Conservation (phyloP, 768 basidiomycete species). For the Mycena galopus region DNA sequence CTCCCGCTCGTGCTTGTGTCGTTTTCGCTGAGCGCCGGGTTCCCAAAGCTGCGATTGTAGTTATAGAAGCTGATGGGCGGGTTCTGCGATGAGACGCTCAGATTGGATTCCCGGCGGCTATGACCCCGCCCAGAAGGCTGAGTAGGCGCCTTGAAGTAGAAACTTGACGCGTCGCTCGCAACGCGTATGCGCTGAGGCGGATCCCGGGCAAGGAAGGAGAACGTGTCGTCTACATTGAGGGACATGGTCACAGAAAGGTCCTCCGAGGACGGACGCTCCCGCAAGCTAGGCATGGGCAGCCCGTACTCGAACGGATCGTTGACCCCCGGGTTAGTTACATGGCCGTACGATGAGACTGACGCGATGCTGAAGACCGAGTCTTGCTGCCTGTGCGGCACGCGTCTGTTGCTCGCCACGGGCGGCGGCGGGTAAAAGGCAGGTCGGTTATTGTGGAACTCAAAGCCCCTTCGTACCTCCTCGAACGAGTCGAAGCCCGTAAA, state of each 20-base stretch:
- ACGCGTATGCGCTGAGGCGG: constrained; percentile 64
- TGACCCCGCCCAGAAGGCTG: constrained; percentile 61
- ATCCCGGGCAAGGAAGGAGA: constrained; percentile 66
- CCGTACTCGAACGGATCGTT: constrained; percentile 84
- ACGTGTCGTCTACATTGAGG: constrained; percentile 79
- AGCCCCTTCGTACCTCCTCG: constrained; percentile 82
- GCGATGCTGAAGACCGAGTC: constrained; percentile 81
- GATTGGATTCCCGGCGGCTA: constrained; percentile 72
- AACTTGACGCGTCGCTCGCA: constrained; percentile 83
- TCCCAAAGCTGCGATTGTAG: constrained; percentile 74
- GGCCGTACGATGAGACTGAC: constrained; percentile 84
- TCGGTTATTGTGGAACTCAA: constrained; percentile 76
- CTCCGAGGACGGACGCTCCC: constrained; percentile 69
- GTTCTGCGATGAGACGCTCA: constrained; percentile 64
- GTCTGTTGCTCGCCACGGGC: constrained; percentile 46
- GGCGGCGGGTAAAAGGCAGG: constrained; percentile 76
- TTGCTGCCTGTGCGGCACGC: constrained; percentile 57
- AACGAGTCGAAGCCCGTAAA: constrained; percentile 83
- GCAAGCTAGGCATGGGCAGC: constrained; percentile 57
- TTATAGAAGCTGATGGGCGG: constrained; percentile 84
- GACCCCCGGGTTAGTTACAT: constrained; percentile 71
- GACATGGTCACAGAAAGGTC: constrained; percentile 69
- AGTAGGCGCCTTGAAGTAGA: constrained; percentile 71
- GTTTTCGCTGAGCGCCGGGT: constrained; percentile 58
- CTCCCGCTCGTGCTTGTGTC: constrained; percentile 72